Base-by-base conservation (phyloP, 305 asterid genomes). In the Coffea humblotiana region DNA sequence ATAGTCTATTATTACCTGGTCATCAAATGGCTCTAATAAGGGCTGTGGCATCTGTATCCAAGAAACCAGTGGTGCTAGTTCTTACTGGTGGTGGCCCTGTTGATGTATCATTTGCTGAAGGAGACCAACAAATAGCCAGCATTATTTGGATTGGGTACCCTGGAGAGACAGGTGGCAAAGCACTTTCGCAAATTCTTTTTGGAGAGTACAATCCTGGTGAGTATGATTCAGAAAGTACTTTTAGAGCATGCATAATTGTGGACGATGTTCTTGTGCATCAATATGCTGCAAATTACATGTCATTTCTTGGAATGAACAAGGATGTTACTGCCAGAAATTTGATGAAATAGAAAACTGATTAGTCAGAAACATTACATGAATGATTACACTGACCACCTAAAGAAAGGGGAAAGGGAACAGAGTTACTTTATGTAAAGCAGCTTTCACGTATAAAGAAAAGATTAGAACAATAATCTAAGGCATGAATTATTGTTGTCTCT, bases 61-160 rank as follows among this genome's bases (percentile, higher is more conserved):
- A 80, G 84, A 91, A 90, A 14, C 99, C 97, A 1, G 47, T 94
- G 77, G 86, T 91, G 74, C 82, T 95, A 89, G 97, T 91, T 77
- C 94, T 95, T 61, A 88, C 92, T 10, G 96, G 98, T 60, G 99
- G 99, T 65, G 99, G 99, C 27, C 98, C 99, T 27, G 51, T 94
- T 9, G 99, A 96, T 48, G 89, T 91, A 56, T 91, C 98, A 8
- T 95, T 94, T 77, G 95, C 96, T 51, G 86, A 83, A 71, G 69
- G 67, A 58, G 91, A 96, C 82, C 90, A 89, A 2, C 84, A 85
- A 10, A 80, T 96, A 66, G 97, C 95, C 51, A 75, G 97, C 90
- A 91, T 96, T 82, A 74, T 96, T 63, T 96, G 99, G 99, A 89
- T 94, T 37, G 98, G 98, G 71, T 96, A 96, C 87, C 99, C 99